Evolutionary conservation across 352 stramenopile genomes (phyloP).

Genomic region (Pythium insidiosum): DNA sequence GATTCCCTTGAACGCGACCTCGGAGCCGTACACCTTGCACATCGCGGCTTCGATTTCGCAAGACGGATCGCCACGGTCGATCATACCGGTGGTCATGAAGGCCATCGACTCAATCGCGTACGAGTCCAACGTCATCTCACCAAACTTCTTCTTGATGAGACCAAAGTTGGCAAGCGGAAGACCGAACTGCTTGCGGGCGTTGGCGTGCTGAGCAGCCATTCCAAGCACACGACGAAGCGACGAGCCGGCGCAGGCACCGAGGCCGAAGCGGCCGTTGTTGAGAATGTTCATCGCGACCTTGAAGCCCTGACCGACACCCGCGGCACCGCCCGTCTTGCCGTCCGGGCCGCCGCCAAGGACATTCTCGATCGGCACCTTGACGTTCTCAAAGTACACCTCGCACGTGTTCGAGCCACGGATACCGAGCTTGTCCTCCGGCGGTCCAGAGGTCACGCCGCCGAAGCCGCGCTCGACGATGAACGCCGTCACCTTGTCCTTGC

Average conservation of each 20-base stretch:
- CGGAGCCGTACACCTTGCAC: conserved; percentile 86
- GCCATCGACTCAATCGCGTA: conserved; percentile 87
- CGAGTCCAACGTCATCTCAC: conserved; percentile 62
- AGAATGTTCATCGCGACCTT: conserved; percentile 91
- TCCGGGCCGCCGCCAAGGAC: conserved; percentile 79
- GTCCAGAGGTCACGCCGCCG: conserved; percentile 87
- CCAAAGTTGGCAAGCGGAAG: conserved; percentile 64
- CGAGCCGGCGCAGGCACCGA: conserved; percentile 65
- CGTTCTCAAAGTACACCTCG: conserved; percentile 94
- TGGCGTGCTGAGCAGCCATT: conserved; percentile 63
- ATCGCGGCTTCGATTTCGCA: conserved; percentile 86
- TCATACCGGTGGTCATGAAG: conserved; percentile 88
- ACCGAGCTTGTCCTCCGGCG: conserved; percentile 96
- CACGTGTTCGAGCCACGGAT: conserved; percentile 96
- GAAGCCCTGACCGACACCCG: conserved; percentile 85
- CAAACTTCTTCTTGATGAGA: conserved; percentile 87
- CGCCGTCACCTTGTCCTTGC: conserved; percentile 96
- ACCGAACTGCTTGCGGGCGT: conserved; percentile 78
- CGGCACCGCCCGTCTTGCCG: conserved; percentile 55
- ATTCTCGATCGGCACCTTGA: conserved; percentile 90
- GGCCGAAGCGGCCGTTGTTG: conserved; percentile 90
- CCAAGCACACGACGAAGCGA: conserved; percentile 65
- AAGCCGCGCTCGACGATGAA: conserved; percentile 95
- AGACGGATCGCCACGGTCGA: conserved; percentile 76
- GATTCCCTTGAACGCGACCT: conserved; percentile 75